A percentile compares a stretch with the other conserved stretches of the same genome.
These are phyloP conservation scores for Niebla homalea DNA, from an alignment of 495 filamentous ascomycete genomes.

Conservation along the genomic window DNA sequence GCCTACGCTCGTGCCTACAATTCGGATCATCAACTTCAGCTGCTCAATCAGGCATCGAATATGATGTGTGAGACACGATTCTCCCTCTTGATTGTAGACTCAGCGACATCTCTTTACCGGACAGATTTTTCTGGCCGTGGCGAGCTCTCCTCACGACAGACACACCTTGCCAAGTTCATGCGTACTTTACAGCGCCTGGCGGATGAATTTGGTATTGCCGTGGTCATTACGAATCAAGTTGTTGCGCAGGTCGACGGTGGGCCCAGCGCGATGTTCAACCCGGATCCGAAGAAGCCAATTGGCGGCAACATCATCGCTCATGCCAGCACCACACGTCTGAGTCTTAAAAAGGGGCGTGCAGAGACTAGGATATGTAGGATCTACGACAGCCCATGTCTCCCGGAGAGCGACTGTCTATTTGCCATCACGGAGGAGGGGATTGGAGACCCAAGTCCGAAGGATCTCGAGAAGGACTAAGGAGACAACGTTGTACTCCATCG, in stretches of 20 bases:
- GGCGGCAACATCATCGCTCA: conserved; percentile 98
- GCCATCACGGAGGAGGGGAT: conserved; percentile 96
- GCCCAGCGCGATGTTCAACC: conserved; percentile 93
- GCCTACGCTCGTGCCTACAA: conserved; percentile 97
- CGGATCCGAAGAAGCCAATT: conserved; percentile 97
- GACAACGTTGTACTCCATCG: too few relatives aligned
- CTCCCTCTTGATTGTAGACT: conserved; percentile 88
- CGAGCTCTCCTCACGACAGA: conserved; percentile 79
- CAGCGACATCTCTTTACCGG: conserved; percentile 84
- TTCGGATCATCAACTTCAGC: conserved; percentile 89
- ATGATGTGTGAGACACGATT: conserved; percentile 99
- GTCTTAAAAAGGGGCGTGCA: conserved; percentile 84
- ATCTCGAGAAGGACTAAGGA: conserved; percentile 62
- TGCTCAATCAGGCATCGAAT: conserved; percentile 83
- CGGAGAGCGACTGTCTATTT: conserved; percentile 92
- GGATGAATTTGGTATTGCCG: conserved; percentile 95
- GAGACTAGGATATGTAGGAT: conserved; percentile 98
- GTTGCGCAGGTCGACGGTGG: conserved; percentile 97
- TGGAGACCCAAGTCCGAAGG: conserved; percentile 88
- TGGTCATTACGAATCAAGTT: conserved; percentile 97
- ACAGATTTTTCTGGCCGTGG: conserved; percentile 93
- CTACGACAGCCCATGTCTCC: conserved; percentile 93
- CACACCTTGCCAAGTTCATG: conserved; percentile 95
- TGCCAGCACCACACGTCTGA: conserved; percentile 79
- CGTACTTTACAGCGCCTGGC: conserved; percentile 84